A percentile compares a stretch with the other conserved stretches of the same genome.
These are phyloP conservation scores for Plectosphaerella cucumerina DNA, from an alignment of 2,329 filamentous ascomycete species.

Conservation along the genomic window DNA sequence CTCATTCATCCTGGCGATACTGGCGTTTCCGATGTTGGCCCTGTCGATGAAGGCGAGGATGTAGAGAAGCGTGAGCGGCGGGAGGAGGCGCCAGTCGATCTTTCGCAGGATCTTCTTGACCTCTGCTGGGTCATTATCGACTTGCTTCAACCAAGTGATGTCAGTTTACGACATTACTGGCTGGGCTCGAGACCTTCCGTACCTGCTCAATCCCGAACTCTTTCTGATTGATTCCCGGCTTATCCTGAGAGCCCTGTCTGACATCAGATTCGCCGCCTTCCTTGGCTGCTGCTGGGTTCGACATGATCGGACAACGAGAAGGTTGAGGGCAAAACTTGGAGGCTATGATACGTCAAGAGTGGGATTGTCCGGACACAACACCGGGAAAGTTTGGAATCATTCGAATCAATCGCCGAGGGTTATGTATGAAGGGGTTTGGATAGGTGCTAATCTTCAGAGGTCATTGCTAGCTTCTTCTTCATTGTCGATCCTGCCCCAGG, in stretches of 20 bases:
- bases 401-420: neutral
- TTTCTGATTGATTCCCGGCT: neutral
- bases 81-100: conserved; percentile 30
- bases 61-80: conserved; percentile 52
- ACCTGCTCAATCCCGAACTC: neutral
- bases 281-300: neutral
- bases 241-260: neutral
- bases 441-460: neutral
- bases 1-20: conserved; percentile 35
- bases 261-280: neutral
- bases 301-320: neutral
- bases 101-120: conserved; percentile 5
- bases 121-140: neutral
- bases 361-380: neutral
- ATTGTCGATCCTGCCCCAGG: neutral
- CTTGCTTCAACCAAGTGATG: neutral
- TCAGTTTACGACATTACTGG: neutral
- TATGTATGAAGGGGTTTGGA: neutral
- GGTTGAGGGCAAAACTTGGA: neutral
- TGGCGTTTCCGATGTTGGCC: conserved; percentile 48
- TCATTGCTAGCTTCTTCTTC: neutral
- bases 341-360: neutral
- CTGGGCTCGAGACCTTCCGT: neutral
- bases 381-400: neutral
- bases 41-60: conserved; percentile 53